Evolutionary conservation across 2,329 filamentous ascomycete genomes (phyloP).

Genomic region (Esteya vermicola): DNA sequence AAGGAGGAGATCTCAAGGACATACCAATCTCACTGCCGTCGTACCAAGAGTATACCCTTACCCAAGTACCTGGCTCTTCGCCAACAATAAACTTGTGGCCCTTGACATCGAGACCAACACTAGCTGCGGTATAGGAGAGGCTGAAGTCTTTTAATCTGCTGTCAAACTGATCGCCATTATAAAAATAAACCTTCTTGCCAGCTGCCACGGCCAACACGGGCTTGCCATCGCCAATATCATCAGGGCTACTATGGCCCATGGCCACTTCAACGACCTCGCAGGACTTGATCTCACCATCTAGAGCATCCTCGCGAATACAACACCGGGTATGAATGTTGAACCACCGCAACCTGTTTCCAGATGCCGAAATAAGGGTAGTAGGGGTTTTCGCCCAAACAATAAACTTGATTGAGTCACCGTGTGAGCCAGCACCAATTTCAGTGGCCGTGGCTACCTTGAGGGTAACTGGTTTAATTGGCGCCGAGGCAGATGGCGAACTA

Average conservation of each 20-base stretch:
- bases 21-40: constrained; percentile 62
- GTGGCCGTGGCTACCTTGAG: constrained; percentile 53
- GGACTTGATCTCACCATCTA: constrained; percentile 78
- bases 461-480: constrained; percentile 23
- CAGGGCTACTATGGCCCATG: constrained; percentile 39
- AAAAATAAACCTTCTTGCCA: constrained; percentile 90
- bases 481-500: constrained; percentile 16
- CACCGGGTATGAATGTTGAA: constrained; percentile 71
- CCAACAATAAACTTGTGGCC: constrained; percentile 79
- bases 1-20: constrained; percentile 13
- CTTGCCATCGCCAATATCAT: constrained; percentile 50
- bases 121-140: constrained; percentile 75
- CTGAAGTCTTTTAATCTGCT: constrained; percentile 63
- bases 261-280: constrained; percentile 74
- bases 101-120: constrained; percentile 73
- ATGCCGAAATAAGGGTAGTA: constrained; percentile 79
- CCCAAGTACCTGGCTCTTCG: constrained; percentile 87
- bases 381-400: constrained; percentile 88
- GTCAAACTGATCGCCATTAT: constrained; percentile 60
- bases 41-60: constrained; percentile 85
- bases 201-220: constrained; percentile 78
- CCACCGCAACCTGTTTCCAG: constrained; percentile 87
- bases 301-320: constrained; percentile 59
- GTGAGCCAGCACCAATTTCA: constrained; percentile 75
- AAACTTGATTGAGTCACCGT: constrained; percentile 83